phyloP scores from a whole-genome alignment of 257 asterid species.

The Ilex aquifolium region DNA sequence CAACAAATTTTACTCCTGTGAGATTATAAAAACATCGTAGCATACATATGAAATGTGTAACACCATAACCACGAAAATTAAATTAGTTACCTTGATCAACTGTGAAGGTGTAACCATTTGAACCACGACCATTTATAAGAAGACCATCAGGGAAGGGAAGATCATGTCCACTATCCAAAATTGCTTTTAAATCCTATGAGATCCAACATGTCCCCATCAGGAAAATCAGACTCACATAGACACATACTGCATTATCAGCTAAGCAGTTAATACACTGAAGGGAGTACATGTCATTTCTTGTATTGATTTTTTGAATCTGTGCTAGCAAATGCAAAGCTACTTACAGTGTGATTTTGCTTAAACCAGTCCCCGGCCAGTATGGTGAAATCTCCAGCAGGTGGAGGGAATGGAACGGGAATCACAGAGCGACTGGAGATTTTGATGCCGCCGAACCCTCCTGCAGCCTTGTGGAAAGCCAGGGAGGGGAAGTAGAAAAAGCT shows the following conservation, averaged over 20 bases:
- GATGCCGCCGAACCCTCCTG: conserved; percentile 46
- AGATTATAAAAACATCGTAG: neutral
- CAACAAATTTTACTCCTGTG: neutral
- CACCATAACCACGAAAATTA: too few relatives aligned
- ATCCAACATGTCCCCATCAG: neutral
- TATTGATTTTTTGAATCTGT: too few relatives aligned
- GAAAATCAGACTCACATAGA: neutral
- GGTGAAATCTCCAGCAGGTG: conserved; percentile 37
- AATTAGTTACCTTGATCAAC: conserved; percentile 36
- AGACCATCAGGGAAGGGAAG: conserved; percentile 53
- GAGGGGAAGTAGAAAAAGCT: conserved; percentile 48
- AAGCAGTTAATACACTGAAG: too few relatives aligned
- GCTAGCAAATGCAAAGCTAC: neutral
- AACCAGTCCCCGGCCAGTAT: conserved; percentile 45
- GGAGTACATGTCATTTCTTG: too few relatives aligned
- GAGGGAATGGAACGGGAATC: conserved; percentile 44
- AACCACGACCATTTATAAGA: conserved; percentile 37
- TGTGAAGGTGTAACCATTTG: conserved; percentile 26
- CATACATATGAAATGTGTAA: too few relatives aligned
- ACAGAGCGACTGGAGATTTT: conserved; percentile 31
- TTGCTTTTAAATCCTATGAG: conserved; percentile 32
- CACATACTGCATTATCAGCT: too few relatives aligned
- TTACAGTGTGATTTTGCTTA: conserved; percentile 38
- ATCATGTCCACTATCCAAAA: conserved; percentile 32
- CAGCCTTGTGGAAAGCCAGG: conserved; percentile 43